phyloP scores from a whole-genome alignment of 1,284 basidiomycete species.

The Ceratorhiza oryzae-sativae region DNA sequence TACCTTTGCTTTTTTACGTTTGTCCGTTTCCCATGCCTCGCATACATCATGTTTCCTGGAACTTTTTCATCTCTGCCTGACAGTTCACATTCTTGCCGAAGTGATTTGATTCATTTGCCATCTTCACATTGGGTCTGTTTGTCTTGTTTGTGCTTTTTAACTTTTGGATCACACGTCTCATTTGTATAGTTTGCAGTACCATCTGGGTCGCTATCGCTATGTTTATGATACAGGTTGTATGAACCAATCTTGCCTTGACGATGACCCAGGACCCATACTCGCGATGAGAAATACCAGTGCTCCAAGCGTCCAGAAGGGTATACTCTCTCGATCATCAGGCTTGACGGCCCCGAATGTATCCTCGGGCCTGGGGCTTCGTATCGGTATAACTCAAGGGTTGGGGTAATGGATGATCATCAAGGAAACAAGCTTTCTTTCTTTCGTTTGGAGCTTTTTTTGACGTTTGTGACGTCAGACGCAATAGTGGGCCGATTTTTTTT shows the following conservation, averaged over 20 bases:
- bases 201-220: too few species aligned
- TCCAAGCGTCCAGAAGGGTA: background rate
- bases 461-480: background rate
- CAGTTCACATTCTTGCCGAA: too few species aligned
- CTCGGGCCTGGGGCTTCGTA: background rate
- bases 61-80: background rate
- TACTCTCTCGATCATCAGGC: background rate
- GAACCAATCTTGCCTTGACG: background rate
- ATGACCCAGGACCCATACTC: too few species aligned
- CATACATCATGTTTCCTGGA: background rate
- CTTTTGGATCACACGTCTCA: background rate
- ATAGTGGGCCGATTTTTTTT: background rate
- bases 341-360: background rate
- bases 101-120: background rate
- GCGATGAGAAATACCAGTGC: background rate
- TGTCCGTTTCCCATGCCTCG: too few species aligned
- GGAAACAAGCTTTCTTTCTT: conserved; percentile 7
- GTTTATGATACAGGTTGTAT: background rate
- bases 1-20: too few species aligned
- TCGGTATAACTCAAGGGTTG: background rate
- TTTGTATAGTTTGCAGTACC: background rate
- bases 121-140: background rate
- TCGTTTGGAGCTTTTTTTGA: background rate
- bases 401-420: conserved; percentile 1
- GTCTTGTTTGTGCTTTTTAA: background rate